Evolutionary conservation across 2,329 filamentous ascomycete genomes (phyloP).

Genomic region (Hymenoscyphus fructigenus): DNA sequence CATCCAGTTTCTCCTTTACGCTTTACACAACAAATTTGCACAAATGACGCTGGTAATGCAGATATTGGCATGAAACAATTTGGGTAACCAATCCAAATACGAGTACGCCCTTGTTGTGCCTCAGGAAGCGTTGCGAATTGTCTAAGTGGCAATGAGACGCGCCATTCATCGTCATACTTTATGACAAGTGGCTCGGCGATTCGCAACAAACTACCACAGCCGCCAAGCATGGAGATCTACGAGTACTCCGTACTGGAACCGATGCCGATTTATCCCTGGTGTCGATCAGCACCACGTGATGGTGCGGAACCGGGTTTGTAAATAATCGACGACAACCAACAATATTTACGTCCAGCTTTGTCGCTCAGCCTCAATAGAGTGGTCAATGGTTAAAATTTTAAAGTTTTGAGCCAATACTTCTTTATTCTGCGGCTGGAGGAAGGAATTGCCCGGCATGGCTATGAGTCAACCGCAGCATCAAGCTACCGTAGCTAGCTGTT

Average conservation of each 20-base stretch:
- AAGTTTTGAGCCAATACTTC: background rate
- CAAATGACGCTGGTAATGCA: background rate
- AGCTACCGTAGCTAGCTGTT: background rate
- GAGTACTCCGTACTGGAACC: too few species aligned
- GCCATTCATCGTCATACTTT: background rate
- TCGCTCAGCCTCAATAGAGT: background rate
- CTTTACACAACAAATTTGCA: background rate
- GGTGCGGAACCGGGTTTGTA: background rate
- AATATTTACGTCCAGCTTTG: background rate
- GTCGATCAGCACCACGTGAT: background rate
- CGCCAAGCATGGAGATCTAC: background rate
- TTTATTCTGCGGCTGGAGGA: background rate
- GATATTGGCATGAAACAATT: background rate
- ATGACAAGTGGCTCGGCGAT: background rate
- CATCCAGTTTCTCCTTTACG: background rate
- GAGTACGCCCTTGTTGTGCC: background rate
- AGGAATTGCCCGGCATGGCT: background rate
- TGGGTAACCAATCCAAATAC: background rate
- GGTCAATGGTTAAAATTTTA: background rate
- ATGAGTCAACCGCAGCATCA: background rate
- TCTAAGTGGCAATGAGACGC: background rate
- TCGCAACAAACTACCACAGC: background rate
- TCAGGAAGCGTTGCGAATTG: too few species aligned
- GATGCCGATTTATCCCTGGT: background rate
- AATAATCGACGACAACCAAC: background rate